Base-by-base conservation (phyloP, 768 basidiomycete species). In the Amanita phalloides region DNA sequence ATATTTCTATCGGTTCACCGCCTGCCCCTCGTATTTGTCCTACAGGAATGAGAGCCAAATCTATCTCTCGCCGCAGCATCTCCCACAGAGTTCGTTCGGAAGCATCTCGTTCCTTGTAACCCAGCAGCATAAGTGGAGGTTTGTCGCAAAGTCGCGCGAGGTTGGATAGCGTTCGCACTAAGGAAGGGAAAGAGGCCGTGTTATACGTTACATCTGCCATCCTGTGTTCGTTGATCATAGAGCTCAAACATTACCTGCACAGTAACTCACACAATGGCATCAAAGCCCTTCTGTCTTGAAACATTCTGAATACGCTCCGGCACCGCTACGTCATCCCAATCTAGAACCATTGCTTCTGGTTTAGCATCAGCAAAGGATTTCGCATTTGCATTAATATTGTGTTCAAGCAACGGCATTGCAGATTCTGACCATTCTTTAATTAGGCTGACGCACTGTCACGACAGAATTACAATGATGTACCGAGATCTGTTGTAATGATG, bases 151-250 rank as follows among this genome's bases (percentile, higher is more conserved):
- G 53, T 55, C 59, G 52, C 21, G 81, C 57, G 4, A 93, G 69
- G 2, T 65, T 61, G 4, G 69, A 65, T 21, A 95, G 67, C 0
- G 90, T 92, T n/a, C 68, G 67, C 14, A 90, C 65, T 37, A 95
- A 78, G 0, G 85, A 72, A 2, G 86, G 79, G 64, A 95, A 96
- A 1, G 90, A 86, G 1, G 81, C 69, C 0, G 88, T 90, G 67
- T 95, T 95, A 70, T 94, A 95, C 1, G 90, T 85, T 6, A 94
- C 89, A 59, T 96, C 93, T 10, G 91, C 88, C 82, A 94, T 90
- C 41, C 91, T 93, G 57, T n/a, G 44, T 36, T 25, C n/a, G 35
- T 39, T 9, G 21, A 45, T 28, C 48, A 55, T 14, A 7, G 14
- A 45, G 6, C 11, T 21, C 20, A 10, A 45, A 20, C 28, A 26